phyloP scores from a whole-genome alignment of 1,139 yeast genomes.

The Magnusiomyces fungicola region DNA sequence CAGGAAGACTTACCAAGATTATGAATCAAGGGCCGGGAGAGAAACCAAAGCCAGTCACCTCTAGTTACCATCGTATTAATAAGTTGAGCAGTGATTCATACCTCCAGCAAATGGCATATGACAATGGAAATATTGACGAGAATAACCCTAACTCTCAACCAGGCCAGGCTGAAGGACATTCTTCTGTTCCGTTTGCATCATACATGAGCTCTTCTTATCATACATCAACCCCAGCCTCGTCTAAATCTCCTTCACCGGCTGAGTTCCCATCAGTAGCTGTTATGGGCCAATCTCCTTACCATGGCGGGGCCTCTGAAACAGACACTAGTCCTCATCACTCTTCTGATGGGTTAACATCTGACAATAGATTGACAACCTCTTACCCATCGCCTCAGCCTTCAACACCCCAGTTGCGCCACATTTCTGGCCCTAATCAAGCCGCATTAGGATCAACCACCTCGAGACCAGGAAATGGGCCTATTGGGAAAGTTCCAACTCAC shows the following conservation, averaged over 20 bases:
- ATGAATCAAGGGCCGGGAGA: neutral
- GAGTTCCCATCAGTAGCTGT: slow-evolving; percentile 10
- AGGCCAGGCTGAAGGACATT: neutral
- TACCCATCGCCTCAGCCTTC: slow-evolving; percentile 1
- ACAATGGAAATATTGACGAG: neutral
- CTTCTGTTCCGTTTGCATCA: neutral
- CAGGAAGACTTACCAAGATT: neutral
- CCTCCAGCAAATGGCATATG: neutral
- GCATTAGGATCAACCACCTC: neutral
- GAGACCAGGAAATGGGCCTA: slow-evolving; percentile 9
- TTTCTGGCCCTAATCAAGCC: neutral
- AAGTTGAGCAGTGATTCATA: neutral
- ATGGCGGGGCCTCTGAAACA: neutral
- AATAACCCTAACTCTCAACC: neutral
- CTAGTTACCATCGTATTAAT: neutral
- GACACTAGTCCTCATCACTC: neutral
- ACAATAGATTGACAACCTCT: slow-evolving; percentile 9
- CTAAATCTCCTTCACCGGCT: slow-evolving; percentile 7
- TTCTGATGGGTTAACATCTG: slow-evolving; percentile 12
- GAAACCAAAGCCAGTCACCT: no score
- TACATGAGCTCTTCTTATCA: slow-evolving; percentile 9
- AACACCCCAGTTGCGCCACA: neutral
- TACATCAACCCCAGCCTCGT: slow-evolving; percentile 17
- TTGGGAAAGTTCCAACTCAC: slow-evolving; percentile 12
- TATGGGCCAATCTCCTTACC: no score